Percentiles rank a stretch among this genome's conserved stretches.
phyloP scores from a whole-genome alignment of 192 early-diverging fungal species.

The Glomus cerebriforme region DNA sequence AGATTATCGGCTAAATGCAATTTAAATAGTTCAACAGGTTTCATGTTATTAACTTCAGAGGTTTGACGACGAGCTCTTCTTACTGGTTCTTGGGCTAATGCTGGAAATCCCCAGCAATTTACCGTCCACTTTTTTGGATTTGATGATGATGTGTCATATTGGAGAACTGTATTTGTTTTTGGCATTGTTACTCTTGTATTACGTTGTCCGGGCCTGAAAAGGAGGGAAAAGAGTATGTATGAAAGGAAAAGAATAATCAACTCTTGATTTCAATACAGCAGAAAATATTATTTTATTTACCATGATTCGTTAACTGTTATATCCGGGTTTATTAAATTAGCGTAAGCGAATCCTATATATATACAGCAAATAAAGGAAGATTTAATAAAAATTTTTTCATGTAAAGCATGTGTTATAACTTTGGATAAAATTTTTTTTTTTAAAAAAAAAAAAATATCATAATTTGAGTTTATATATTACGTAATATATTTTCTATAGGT shows the following conservation, averaged over 20 bases:
- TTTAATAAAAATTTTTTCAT: too few relatives aligned
- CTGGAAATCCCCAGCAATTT: not conserved
- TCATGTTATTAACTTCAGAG: not conserved
- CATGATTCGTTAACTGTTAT: not conserved
- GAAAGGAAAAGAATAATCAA: not conserved
- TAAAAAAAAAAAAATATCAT: too few relatives aligned
- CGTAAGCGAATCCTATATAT: not conserved
- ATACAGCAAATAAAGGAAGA: not conserved
- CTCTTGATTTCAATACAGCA: not conserved
- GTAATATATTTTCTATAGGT: not conserved
- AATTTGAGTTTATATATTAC: too few relatives aligned
- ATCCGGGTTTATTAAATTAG: not conserved
- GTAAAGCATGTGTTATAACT: too few relatives aligned
- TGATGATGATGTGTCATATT: not conserved
- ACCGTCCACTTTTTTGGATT: not conserved
- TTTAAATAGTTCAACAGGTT: constrained; percentile 21
- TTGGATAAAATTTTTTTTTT: too few relatives aligned
- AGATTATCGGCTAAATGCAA: not conserved
- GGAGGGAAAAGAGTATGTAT: not conserved
- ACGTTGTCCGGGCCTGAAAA: not conserved
- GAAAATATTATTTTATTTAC: not conserved
- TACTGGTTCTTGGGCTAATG: not conserved
- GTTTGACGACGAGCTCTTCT: not conserved
- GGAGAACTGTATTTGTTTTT: constrained; percentile 13
- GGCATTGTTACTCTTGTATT: not conserved